phyloP scores from a whole-genome alignment of 768 basidiomycete genomes.

The Boletus vermiculosoides region DNA sequence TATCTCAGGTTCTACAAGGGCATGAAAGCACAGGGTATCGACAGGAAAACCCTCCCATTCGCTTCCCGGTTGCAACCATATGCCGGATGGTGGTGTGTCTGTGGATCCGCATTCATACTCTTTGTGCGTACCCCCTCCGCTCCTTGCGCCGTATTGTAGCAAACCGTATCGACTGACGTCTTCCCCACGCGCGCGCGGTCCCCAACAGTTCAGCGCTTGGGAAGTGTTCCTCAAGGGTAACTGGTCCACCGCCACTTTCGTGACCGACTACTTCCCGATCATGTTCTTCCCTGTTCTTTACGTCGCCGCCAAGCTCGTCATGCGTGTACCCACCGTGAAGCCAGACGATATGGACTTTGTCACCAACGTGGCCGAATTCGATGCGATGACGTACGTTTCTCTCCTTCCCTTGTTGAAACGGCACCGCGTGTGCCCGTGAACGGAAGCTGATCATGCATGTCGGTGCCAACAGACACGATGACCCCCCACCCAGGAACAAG shows the following conservation, averaged over 20 bases:
- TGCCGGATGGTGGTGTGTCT: slow-evolving; percentile 37
- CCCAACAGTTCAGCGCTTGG: slow-evolving; percentile 39
- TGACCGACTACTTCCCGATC: slow-evolving; percentile 44
- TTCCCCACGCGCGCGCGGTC: no score
- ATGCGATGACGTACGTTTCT: slow-evolving; percentile 24
- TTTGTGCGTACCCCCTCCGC: slow-evolving; percentile 43
- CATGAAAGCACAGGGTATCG: slow-evolving; percentile 48
- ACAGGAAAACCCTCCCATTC: slow-evolving; percentile 48
- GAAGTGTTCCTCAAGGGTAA: slow-evolving; percentile 39
- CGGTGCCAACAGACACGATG: slow-evolving; percentile 24
- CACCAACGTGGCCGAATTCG: slow-evolving; percentile 26
- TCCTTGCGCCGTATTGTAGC: no score
- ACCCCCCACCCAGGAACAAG: slow-evolving; percentile 27
- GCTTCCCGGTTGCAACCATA: slow-evolving; percentile 40
- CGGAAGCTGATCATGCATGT: background rate
- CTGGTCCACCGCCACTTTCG: slow-evolving; percentile 40
- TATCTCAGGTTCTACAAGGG: slow-evolving; percentile 50
- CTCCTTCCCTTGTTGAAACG: no score
- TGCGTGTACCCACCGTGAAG: slow-evolving; percentile 6
- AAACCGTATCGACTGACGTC: no score
- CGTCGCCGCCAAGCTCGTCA: slow-evolving; percentile 25
- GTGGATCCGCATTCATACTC: slow-evolving; percentile 28
- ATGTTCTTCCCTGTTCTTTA: slow-evolving; percentile 49
- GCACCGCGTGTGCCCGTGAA: no score
- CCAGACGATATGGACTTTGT: slow-evolving; percentile 29